These are phyloP conservation scores for Perkinsus marinus DNA, from an alignment of 169 alveolate genomes.

Conservation along the genomic window DNA sequence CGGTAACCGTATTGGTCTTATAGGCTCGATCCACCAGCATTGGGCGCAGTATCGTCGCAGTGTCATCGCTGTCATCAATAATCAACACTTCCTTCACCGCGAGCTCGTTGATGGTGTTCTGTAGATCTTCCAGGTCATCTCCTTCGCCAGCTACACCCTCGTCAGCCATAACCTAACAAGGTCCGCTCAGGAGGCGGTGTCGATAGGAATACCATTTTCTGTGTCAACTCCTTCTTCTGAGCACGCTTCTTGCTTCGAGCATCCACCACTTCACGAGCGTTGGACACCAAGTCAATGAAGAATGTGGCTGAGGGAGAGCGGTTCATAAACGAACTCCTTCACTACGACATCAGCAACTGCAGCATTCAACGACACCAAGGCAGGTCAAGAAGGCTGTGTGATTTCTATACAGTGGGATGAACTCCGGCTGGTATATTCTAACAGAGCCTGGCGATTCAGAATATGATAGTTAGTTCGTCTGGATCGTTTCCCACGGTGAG, in stretches of 20 bases:
- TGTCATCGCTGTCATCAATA: not conserved
- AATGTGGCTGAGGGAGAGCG: not conserved
- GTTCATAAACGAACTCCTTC: not conserved
- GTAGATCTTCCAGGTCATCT: not conserved
- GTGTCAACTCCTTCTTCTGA: not conserved
- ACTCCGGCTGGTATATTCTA: no score
- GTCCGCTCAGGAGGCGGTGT: no score
- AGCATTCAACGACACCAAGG: no score
- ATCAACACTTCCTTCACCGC: not conserved
- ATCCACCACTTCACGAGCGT: not conserved
- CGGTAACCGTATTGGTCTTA: not conserved
- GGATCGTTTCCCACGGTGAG: no score
- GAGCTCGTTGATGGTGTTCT: not conserved
- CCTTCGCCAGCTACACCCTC: not conserved
- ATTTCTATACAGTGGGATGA: no score
- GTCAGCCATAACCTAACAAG: not conserved
- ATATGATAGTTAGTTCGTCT: no score
- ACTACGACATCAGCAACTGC: no score
- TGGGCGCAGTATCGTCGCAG: not conserved
- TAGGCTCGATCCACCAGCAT: not conserved
- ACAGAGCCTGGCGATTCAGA: no score
- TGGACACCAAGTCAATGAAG: not conserved
- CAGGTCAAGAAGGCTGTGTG: no score
- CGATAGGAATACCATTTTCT: not conserved
- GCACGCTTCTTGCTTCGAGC: not conserved